Conservation (phyloP, 371 early-diverging fungal genomes). For the Blastocladiella emersonii region DNA sequence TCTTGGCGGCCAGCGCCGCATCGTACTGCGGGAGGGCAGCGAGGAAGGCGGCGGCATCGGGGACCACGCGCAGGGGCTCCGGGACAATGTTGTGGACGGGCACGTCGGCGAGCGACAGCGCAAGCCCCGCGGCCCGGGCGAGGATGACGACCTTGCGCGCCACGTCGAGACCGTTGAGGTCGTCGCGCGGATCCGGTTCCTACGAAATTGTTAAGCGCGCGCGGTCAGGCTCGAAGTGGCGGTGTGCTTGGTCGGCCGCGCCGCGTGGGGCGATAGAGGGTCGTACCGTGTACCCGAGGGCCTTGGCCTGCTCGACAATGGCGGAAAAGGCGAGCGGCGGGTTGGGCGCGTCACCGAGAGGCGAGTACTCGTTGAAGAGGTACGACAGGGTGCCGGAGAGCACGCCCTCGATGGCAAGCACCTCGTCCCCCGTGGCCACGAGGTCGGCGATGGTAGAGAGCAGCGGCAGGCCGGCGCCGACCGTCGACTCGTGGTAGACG, state of each 20-base stretch:
- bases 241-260: no score
- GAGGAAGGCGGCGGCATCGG: conserved; percentile 72
- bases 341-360: conserved; percentile 20
- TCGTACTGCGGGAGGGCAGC: conserved; percentile 65
- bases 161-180: conserved; percentile 96
- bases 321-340: conserved; percentile 55
- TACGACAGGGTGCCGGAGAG: conserved; percentile 91
- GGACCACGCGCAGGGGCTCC: conserved; percentile 51
- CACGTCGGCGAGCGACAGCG: conserved; percentile 56
- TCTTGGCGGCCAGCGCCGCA: conserved; percentile 59
- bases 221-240: no score
- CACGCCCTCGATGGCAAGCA: conserved; percentile 85
- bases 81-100: conserved; percentile 91
- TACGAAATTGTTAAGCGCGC: no score
- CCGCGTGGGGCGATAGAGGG: no score
- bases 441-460: conserved; percentile 76
- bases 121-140: conserved; percentile 72
- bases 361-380: conserved; percentile 86
- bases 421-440: conserved; percentile 81
- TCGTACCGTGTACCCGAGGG: conserved; percentile 74
- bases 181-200: conserved; percentile 97
- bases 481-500: conserved; percentile 85
- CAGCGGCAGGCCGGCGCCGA: conserved; percentile 97
- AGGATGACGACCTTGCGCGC: conserved; percentile 88
- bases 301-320: conserved; percentile 77